These are phyloP conservation scores for Rhodotorula sp. DNA, from an alignment of 1,284 basidiomycete species.

Conservation along the genomic window DNA sequence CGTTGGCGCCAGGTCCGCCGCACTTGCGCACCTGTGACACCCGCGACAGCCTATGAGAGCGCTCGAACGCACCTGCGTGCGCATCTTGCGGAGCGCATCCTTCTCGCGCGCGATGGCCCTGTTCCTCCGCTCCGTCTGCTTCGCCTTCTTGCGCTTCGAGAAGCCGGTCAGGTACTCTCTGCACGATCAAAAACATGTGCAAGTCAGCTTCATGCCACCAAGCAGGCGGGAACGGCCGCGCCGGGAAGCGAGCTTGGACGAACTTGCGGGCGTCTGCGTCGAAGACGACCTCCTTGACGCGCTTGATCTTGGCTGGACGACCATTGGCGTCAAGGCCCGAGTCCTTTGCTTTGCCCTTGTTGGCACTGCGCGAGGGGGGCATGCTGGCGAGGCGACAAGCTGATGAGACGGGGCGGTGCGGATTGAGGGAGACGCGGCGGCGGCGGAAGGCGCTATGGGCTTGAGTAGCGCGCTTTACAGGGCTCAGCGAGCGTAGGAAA, in stretches of 20 bases:
- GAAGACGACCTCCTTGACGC: slow-evolving; percentile 60
- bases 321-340: slow-evolving; percentile 19
- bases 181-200: slow-evolving; percentile 9
- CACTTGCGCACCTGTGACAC: neutral
- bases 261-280: slow-evolving; percentile 74
- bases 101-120: slow-evolving; percentile 42
- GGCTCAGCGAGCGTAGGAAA: too few relatives aligned
- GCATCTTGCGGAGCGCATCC: slow-evolving; percentile 39
- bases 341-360: slow-evolving; percentile 10
- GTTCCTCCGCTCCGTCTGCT: slow-evolving; percentile 57
- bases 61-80: slow-evolving; percentile 23
- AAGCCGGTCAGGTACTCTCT: slow-evolving; percentile 85
- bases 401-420: neutral
- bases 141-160: slow-evolving; percentile 77
- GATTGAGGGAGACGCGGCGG: neutral
- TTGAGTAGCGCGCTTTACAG: too few relatives aligned
- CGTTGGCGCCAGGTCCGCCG: neutral
- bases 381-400: neutral
- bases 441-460: too few relatives aligned
- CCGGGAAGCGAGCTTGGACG: slow-evolving; percentile 21
- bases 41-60: too few relatives aligned
- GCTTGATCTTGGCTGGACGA: slow-evolving; percentile 33
- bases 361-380: slow-evolving; percentile 2
- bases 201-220: slow-evolving; percentile 3
- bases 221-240: neutral